Base-by-base conservation (phyloP, 208 protist species). In the Vickermania ingenoplastis region DNA sequence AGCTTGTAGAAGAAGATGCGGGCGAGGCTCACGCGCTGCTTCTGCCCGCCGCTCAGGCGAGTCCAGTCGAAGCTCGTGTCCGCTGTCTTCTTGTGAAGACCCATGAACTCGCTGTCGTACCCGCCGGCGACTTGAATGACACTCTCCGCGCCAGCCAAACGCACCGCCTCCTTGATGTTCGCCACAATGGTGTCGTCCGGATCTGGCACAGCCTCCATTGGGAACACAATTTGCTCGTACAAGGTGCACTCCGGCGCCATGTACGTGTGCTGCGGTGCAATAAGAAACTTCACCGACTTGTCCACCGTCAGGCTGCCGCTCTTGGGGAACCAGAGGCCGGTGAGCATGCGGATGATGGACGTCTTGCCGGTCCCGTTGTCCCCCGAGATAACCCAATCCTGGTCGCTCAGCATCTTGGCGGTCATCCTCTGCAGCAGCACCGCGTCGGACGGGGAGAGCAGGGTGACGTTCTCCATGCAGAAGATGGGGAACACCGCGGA, bases 351-450 rank as follows among this genome's bases (percentile, higher is more conserved):
- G 26, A 92, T 65, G 21, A 95, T 53, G 27, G 86, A 93, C 7
- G 84, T 91, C 70, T 95, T 95, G 26, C 86, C 86, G 54, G 73
- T 86, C 23, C 84, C 86, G 53, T 95, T 95, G 36, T 85, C 78
- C 21, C 86, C 86, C 23, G 88, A 55, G 63, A 92, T 86, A 7
- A 87, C 83, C 82, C 84, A 92, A 58, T 92, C 77, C 57, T 92
- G 73, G 57, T 79, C 64, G 59, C 61, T 85, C 31, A 63, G 41
- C 28, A 91, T 79, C n/a, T 28, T 53, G 13, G 89, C 21, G 59
- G 71, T 83, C 63, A 91, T 70, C 31, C 79, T 62, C 22, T 54
- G 51, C 55, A 91, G 72, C 17, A 94, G 74, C n/a, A 75, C 59
- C 17, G 80, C 70, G 1, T 79, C 88, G 0, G 72, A 60, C 0